Evolutionary conservation across 768 basidiomycete genomes (phyloP), one percentile per base, ranked within the genome.

Genomic region (Russula dissimulans): DNA sequence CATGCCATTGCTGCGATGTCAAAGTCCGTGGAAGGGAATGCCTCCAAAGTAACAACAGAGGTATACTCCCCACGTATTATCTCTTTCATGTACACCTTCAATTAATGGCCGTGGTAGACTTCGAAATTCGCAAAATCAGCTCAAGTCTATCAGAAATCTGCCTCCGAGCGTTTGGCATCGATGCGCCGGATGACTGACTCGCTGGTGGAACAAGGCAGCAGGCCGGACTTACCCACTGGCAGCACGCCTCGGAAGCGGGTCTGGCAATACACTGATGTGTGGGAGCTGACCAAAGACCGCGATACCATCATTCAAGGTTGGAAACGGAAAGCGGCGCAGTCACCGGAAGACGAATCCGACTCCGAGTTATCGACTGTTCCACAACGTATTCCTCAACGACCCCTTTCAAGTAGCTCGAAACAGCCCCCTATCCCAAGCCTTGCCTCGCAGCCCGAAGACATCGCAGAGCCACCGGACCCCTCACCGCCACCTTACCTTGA

Each of bases 211-310:
- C 76, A 83, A 57, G 89, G 84, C 9, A 75, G 79, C 8, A 79
- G 74, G 57, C 81, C 83, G 56, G 91, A 92, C 67, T 68, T 73
- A 22, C 73, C 87, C 1, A 89, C 85, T 14, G 91, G 91, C 5
- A 73, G 73, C 56, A 93, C 91, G 3, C 91, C 91, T 39, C 82
- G 81, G 48, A 91, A 89, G 75, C 84, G 87, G 36, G 71, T 72
- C 34, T 87, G 87, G 83, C 75, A 85, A 61, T 85, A 85, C 61
- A 76, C 77, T 6, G 86, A 87, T 63, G 72, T 81, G 52, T 92
- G 91, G 89, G 78, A 82, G 44, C 72, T 88, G 59, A 89, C 89
- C 6, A 75, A 81, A 61, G 77, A 73, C 57, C 81, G 91, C 31
- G 81, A 86, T 4, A 74, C 76, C 6, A 71, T 93, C 32, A 66